Conservation (phyloP, 2,329 filamentous ascomycete genomes). For the Venturiaceae sp. region DNA sequence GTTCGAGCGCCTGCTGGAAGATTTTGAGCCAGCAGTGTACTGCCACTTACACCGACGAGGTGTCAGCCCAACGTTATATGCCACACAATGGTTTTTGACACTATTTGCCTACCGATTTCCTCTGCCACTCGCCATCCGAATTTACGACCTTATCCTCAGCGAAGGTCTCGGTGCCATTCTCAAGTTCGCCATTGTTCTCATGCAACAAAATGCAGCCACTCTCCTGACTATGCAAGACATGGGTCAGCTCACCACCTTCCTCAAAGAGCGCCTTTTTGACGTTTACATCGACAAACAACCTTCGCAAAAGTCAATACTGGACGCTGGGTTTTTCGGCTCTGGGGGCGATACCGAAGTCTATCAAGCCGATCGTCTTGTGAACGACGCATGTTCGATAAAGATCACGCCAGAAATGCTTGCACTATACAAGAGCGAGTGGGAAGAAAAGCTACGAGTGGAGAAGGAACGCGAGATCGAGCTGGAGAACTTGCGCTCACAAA, state of each 20-base stretch:
- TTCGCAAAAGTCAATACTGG: slow-evolving; percentile 83
- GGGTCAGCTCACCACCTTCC: slow-evolving; percentile 74
- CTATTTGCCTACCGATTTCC: slow-evolving; percentile 98
- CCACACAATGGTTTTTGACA: slow-evolving; percentile 97
- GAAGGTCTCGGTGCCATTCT: slow-evolving; percentile 90
- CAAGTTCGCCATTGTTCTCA: slow-evolving; percentile 88
- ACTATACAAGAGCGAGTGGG: slow-evolving; percentile 78
- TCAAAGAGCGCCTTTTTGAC: slow-evolving; percentile 92
- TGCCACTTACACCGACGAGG: slow-evolving; percentile 84
- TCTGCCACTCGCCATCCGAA: slow-evolving; percentile 86
- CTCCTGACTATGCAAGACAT: slow-evolving; percentile 85
- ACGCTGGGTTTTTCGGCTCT: slow-evolving; percentile 95
- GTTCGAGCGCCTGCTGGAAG: slow-evolving; percentile 88
- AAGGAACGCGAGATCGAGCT: slow-evolving; percentile 77
- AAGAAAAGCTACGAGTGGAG: slow-evolving; percentile 76
- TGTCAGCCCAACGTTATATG: slow-evolving; percentile 86
- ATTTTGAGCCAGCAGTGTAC: slow-evolving; percentile 86
- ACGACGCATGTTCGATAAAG: slow-evolving; percentile 81
- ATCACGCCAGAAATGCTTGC: slow-evolving; percentile 76
- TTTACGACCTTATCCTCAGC: slow-evolving; percentile 90
- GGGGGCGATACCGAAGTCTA: slow-evolving; percentile 87
- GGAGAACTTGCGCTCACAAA: slow-evolving; percentile 58
- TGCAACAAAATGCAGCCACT: slow-evolving; percentile 81
- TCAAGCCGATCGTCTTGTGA: slow-evolving; percentile 83
- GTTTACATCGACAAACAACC: slow-evolving; percentile 94